These are phyloP conservation scores for Metrosideros polymorpha DNA, from an alignment of 441 rosid genomes.

Conservation along the genomic window DNA sequence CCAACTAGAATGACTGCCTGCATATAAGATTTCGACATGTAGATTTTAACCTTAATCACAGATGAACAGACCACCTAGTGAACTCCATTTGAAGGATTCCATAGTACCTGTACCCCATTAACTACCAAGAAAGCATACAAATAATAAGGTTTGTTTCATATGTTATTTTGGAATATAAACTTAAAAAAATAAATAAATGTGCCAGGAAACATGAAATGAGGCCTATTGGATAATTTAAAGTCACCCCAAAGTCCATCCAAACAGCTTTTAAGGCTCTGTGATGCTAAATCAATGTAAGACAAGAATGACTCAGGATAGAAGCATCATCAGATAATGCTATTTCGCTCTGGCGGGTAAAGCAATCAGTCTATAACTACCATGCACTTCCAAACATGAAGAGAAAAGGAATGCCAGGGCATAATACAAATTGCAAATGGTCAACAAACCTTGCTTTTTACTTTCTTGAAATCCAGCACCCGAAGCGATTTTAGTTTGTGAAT, in stretches of 20 bases:
- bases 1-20: not conserved
- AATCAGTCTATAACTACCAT: not conserved
- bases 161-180: not conserved
- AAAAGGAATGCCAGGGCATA: not conserved
- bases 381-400: not conserved
- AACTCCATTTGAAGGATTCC: not conserved
- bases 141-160: not conserved
- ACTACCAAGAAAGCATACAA: not conserved
- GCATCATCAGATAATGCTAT: not conserved
- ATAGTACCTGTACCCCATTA: not conserved
- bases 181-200: not conserved
- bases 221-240: not conserved
- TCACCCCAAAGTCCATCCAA: not conserved
- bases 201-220: not conserved
- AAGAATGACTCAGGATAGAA: not conserved
- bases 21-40: not conserved
- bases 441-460: conserved; percentile 76
- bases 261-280: not conserved
- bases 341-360: not conserved
- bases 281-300: not conserved
- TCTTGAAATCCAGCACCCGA: conserved; percentile 88
- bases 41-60: not conserved
- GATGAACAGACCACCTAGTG: not conserved
- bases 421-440: not conserved
- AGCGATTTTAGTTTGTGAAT: conserved; percentile 82